Evolutionary conservation across 2,329 filamentous ascomycete genomes (phyloP), one percentile per base, ranked within the genome.

Genomic region (Pezicula neosporulosa): DNA sequence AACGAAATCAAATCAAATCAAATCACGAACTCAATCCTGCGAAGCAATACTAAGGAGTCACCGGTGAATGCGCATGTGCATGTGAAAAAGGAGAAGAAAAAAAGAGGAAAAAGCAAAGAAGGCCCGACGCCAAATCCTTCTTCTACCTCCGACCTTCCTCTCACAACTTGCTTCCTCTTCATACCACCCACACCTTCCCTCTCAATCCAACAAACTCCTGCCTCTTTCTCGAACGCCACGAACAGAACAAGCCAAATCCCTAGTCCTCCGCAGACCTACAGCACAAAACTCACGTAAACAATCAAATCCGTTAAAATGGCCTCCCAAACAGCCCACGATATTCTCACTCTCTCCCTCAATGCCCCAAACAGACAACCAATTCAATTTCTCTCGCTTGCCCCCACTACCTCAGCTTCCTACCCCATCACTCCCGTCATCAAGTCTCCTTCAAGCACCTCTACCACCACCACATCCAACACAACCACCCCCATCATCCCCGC

Each of bases 381-480:
- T 15, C 19, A 44, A 7, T 66, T 67, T 52, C 58, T 67, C 38
- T 56, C 59, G 18, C 52, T 67, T 16, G 61, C 62, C 7, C 63
- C 61, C 39, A 56, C 55, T 36, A 61, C 58, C 19, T 60, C 57
- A 37, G 52, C 55, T 21, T 57, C 58, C 15, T 66, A 63, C 52
- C 61, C 61, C 21, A 24, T 53, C 28, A 43, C 47, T n/a, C 33
- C 47, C 12, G 16, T 19, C 15, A 42, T 42, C 12, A 50, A 56
- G 18, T 19, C 48, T 12, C n/a, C 50, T n/a, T 7, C 48, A 9
- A 24, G 51, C 21, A 21, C 45, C 36, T 19, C 47, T 10, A 50
- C 48, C 24, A 42, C 24, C 18, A 43, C 47, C 27, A 42, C 15
- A 5, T 3, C 44, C 41, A 12, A 44, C 38, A 19, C 46, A 13